phyloP scores from a whole-genome alignment of 495 filamentous ascomycete species.

The Polyplosphaeria fusca region DNA sequence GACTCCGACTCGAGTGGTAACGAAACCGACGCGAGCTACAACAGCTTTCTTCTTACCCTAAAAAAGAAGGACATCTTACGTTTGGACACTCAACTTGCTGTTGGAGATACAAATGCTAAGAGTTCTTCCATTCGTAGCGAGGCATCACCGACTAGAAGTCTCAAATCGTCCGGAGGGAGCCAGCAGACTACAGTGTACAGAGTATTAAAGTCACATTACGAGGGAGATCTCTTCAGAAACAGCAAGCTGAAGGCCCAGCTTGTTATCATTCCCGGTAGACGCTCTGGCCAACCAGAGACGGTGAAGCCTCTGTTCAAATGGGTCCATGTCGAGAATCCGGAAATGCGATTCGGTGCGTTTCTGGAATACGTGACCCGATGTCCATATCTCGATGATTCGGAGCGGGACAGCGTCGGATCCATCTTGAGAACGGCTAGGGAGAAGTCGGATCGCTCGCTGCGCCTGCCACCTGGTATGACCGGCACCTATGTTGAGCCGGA shows the following conservation, averaged over 20 bases:
- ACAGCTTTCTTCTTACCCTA: constrained; percentile 2
- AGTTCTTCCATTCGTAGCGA: not conserved
- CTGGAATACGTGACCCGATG: constrained; percentile 12
- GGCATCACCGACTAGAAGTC: not conserved
- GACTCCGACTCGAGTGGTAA: constrained; percentile 1
- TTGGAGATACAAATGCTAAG: not conserved
- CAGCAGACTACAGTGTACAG: constrained; percentile 3
- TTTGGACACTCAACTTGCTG: not conserved
- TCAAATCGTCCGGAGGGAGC: not conserved
- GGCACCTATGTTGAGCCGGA: constrained; percentile 14
- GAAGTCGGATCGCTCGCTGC: constrained; percentile 12
- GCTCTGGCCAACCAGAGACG: constrained; percentile 1
- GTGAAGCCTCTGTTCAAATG: constrained; percentile 13
- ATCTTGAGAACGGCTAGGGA: constrained; percentile 9
- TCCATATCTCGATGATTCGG: constrained; percentile 9
- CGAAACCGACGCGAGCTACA: constrained; percentile 12
- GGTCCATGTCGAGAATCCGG: constrained; percentile 12
- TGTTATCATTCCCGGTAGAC: not conserved
- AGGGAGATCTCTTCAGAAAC: constrained; percentile 5
- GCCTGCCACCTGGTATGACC: constrained; percentile 7
- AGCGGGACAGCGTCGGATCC: constrained; percentile 1
- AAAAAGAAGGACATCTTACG: constrained; percentile 14
- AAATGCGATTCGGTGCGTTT: constrained; percentile 10
- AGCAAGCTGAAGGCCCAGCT: constrained; percentile 8
- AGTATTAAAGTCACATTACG: constrained; percentile 8